These are phyloP conservation scores for Ramalina intermedia DNA, from an alignment of 495 filamentous ascomycete genomes.

Conservation along the genomic window DNA sequence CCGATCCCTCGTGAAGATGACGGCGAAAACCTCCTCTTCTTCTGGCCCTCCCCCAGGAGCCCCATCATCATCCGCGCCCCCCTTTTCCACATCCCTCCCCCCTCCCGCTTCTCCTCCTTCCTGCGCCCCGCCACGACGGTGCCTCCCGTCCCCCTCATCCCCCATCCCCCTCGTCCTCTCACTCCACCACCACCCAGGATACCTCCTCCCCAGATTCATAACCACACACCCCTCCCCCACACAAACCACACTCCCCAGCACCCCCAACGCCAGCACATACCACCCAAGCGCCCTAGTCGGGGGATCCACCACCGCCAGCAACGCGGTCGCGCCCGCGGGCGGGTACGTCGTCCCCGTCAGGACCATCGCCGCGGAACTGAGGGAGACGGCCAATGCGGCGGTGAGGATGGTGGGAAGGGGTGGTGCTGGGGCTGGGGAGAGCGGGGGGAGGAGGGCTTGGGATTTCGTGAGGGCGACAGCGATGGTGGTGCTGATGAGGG, in stretches of 20 bases:
- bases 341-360: constrained; percentile 72
- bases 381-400: constrained; percentile 53
- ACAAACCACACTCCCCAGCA: constrained; percentile 54
- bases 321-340: constrained; percentile 74
- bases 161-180: constrained; percentile 22
- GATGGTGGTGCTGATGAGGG: constrained; percentile 50
- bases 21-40: neutral
- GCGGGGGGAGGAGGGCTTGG: constrained; percentile 47
- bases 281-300: constrained; percentile 49
- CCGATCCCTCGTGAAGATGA: neutral
- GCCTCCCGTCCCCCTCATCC: constrained; percentile 14
- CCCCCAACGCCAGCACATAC: constrained; percentile 53
- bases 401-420: constrained; percentile 47
- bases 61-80: constrained; percentile 28
- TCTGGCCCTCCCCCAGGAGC: constrained; percentile 10
- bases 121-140: constrained; percentile 18
- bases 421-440: neutral
- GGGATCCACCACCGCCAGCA: constrained; percentile 55
- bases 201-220: constrained; percentile 66
- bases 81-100: constrained; percentile 34
- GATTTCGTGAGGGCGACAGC: constrained; percentile 59
- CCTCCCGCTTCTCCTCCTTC: constrained; percentile 23
- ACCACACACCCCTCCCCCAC: constrained; percentile 47
- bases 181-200: constrained; percentile 57
- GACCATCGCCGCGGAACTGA: constrained; percentile 57